Evolutionary conservation across 441 rosid species (phyloP).

Genomic region (Eutrema salsugineum): DNA sequence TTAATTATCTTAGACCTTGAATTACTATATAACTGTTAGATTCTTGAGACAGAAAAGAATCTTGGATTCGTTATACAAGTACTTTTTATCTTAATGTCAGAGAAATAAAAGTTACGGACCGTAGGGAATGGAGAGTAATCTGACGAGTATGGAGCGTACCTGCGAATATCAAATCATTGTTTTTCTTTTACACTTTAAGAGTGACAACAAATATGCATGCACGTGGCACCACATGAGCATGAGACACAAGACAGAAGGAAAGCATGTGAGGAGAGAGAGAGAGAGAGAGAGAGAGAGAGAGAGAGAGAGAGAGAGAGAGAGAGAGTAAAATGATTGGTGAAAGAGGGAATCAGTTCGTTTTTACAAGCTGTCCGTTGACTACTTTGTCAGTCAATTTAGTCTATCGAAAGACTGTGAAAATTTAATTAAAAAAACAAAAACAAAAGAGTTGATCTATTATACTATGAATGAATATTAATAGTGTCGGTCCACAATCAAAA

Average conservation of each 20-base stretch:
- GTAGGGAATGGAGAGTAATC: conserved; percentile 73
- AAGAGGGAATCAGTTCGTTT: conserved; percentile 20
- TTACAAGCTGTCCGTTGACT: conserved; percentile 38
- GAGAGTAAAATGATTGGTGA: conserved; percentile 25
- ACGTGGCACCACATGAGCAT: conserved; percentile 32
- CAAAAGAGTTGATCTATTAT: not conserved
- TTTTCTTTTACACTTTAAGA: not conserved
- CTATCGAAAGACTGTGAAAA: not conserved
- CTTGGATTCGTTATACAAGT: conserved; percentile 1
- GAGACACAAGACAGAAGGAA: conserved; percentile 22
- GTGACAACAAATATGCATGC: conserved; percentile 21
- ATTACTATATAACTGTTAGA: conserved; percentile 3
- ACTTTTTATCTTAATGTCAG: conserved; percentile 5
- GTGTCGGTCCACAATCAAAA: conserved; percentile 29
- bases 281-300: not conserved
- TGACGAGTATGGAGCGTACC: conserved; percentile 81
- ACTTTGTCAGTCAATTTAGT: conserved; percentile 23
- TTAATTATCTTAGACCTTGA: not conserved
- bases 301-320: conserved; percentile 16
- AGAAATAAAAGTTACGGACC: conserved; percentile 46
- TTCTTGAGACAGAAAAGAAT: not conserved
- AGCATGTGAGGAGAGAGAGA: conserved; percentile 24
- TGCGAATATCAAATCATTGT: conserved; percentile 30
- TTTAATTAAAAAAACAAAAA: no score
- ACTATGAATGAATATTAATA: conserved; percentile 5